Evolutionary conservation across 345 rosid genomes (phyloP).

Genomic region (Gossypium stocksii): DNA sequence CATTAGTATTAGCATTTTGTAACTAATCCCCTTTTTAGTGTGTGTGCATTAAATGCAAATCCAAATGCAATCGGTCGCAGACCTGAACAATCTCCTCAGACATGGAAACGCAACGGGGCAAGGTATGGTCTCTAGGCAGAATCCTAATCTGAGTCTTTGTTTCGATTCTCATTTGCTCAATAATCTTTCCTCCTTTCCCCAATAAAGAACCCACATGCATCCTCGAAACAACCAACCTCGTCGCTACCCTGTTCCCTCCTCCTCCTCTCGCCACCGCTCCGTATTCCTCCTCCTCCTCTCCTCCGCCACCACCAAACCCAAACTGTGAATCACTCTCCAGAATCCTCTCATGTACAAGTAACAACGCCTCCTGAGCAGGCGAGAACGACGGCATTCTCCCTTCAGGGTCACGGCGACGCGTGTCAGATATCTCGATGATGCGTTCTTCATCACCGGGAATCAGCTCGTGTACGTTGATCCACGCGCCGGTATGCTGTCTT

Average conservation of each 20-base stretch:
- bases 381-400: slow-evolving; percentile 89
- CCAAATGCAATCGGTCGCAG: slow-evolving; percentile 18
- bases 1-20: slow-evolving; percentile 4
- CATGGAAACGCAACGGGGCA: slow-evolving; percentile 84
- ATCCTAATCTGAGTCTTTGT: slow-evolving; percentile 99
- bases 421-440: slow-evolving; percentile 93
- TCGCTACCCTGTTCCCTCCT: slow-evolving; percentile 58
- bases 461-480: slow-evolving; percentile 96
- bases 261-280: slow-evolving; percentile 45
- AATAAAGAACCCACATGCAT: slow-evolving; percentile 93
- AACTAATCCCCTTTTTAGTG: not conserved
- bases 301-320: slow-evolving; percentile 42
- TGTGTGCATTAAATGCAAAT: slow-evolving; percentile 6
- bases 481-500: slow-evolving; percentile 92
- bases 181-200: slow-evolving; percentile 97
- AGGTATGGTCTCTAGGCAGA: slow-evolving; percentile 78
- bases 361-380: slow-evolving; percentile 93
- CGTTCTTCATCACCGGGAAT: slow-evolving; percentile 85
- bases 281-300: slow-evolving; percentile 53
- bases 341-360: slow-evolving; percentile 82
- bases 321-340: slow-evolving; percentile 66
- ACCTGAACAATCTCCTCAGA: slow-evolving; percentile 98
- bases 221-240: slow-evolving; percentile 88
- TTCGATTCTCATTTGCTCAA: slow-evolving; percentile 98
- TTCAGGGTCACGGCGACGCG: slow-evolving; percentile 89